Conservation (phyloP, 2,329 filamentous ascomycete genomes). For the Sporothrix dimorphospora region DNA sequence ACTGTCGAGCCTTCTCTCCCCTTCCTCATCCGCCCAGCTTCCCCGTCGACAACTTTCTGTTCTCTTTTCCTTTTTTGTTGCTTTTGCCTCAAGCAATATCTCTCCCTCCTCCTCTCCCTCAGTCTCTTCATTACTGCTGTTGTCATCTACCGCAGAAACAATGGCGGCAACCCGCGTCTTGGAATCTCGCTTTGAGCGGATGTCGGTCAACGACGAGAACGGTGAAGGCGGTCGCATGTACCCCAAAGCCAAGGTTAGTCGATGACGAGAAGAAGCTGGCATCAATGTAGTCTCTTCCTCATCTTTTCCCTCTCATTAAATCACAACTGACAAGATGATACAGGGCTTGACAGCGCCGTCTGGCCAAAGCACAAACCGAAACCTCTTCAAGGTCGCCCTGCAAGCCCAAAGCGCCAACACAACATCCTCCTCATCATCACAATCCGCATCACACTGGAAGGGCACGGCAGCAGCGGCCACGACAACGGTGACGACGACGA, state of each 20-base stretch:
- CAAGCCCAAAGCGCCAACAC: slow-evolving; percentile 74
- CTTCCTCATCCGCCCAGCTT: slow-evolving; percentile 15
- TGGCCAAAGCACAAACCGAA: slow-evolving; percentile 62
- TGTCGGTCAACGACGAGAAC: slow-evolving; percentile 89
- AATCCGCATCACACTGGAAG: slow-evolving; percentile 15
- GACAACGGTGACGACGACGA: slow-evolving; percentile 61
- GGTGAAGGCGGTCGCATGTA: slow-evolving; percentile 62
- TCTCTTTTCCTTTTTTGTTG: neutral
- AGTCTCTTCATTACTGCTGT: neutral
- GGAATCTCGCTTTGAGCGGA: slow-evolving; percentile 85
- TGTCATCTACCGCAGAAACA: slow-evolving; percentile 25
- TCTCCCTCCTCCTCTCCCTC: neutral
- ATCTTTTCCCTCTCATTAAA: too few species aligned
- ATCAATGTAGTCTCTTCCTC: too few species aligned
- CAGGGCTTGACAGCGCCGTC: slow-evolving; percentile 44
- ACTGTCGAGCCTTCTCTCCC: neutral
- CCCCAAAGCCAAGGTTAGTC: slow-evolving; percentile 74
- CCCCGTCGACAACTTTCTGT: neutral
- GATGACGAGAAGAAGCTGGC: neutral
- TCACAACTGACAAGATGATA: neutral
- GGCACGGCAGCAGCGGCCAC: slow-evolving; percentile 49
- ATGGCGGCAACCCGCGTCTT: slow-evolving; percentile 74
- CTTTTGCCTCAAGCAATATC: neutral
- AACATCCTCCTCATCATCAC: slow-evolving; percentile 66
- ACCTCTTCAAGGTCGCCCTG: slow-evolving; percentile 82